Conservation (phyloP, 306 rosid species). For the Prunus campanulata region DNA sequence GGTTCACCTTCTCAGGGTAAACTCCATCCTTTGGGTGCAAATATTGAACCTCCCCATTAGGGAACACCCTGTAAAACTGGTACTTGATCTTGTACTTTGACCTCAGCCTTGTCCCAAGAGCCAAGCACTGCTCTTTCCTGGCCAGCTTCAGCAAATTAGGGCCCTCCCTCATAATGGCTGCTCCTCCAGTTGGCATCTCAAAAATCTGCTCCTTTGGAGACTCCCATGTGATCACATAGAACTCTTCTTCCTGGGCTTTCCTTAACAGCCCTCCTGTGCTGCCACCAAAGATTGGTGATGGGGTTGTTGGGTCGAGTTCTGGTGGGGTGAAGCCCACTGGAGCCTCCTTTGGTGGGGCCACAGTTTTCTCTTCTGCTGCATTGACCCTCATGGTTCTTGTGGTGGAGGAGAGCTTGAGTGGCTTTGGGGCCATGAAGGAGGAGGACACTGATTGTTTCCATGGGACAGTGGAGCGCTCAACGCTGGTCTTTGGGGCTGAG, state of each 20-base stretch:
- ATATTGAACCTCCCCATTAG: constrained; percentile 93
- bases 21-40: constrained; percentile 98
- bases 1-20: constrained; percentile 97
- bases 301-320: constrained; percentile 81
- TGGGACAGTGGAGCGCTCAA: constrained; percentile 31
- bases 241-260: constrained; percentile 94
- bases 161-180: constrained; percentile 95
- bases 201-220: constrained; percentile 92
- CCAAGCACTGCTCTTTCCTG: constrained; percentile 95
- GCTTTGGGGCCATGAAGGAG: constrained; percentile 49
- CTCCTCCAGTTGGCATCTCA: constrained; percentile 99
- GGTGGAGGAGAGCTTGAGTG: constrained; percentile 33
- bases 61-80: constrained; percentile 97
- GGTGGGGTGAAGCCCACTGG: constrained; percentile 97
- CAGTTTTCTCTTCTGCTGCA: constrained; percentile 33
- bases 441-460: constrained; percentile 61
- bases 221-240: constrained; percentile 93
- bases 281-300: constrained; percentile 90
- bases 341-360: constrained; percentile 36
- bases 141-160: constrained; percentile 86
- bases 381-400: constrained; percentile 35
- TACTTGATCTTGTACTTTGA: constrained; percentile 96
- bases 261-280: constrained; percentile 91
- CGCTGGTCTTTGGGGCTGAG: constrained; percentile 27
- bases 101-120: constrained; percentile 88